These are phyloP conservation scores for Trichaptum fuscoviolaceum DNA, from an alignment of 768 basidiomycete species.

Conservation along the genomic window DNA sequence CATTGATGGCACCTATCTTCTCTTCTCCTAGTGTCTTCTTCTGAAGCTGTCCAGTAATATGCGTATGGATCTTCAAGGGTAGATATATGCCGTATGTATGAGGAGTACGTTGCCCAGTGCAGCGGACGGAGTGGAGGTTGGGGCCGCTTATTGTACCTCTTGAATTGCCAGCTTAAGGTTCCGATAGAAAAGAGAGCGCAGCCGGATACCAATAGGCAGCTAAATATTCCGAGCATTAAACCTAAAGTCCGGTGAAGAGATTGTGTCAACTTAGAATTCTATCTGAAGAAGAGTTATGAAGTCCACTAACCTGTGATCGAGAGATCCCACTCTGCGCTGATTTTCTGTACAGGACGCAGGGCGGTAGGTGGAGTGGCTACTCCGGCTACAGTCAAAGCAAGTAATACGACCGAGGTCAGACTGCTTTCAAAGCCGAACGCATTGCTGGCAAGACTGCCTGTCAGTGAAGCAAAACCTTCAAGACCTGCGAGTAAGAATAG, in stretches of 20 bases:
- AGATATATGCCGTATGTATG: not conserved
- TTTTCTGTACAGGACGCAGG: not conserved
- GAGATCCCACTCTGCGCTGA: not conserved
- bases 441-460: not conserved
- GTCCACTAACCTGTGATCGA: not conserved
- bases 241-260: not conserved
- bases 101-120: not conserved
- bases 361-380: not conserved
- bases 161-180: not conserved
- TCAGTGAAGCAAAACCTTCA: not conserved
- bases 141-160: not conserved
- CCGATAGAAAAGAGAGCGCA: not conserved
- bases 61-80: not conserved
- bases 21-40: not conserved
- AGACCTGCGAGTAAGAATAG: not conserved
- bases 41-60: not conserved
- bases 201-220: not conserved
- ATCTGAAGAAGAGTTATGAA: not conserved
- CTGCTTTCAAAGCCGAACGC: not conserved
- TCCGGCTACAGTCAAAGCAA: not conserved
- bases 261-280: not conserved
- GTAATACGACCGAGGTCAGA: not conserved
- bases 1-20: not conserved
- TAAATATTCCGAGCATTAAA: not conserved
- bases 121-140: not conserved